phyloP scores from a whole-genome alignment of 2,329 filamentous ascomycete species.

The Aspergillus bombycis region DNA sequence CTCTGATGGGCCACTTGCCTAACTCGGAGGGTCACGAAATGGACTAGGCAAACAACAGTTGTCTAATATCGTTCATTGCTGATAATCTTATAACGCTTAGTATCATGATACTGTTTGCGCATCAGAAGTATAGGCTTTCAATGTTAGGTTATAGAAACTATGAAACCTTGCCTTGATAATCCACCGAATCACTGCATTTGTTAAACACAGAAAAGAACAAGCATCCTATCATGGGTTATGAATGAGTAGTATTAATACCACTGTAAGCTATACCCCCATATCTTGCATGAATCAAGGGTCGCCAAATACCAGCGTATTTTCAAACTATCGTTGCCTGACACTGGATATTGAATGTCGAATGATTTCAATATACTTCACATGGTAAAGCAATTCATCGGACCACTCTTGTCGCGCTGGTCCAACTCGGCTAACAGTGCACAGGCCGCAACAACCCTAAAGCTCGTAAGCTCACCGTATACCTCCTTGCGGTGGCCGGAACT shows the following conservation, averaged over 20 bases:
- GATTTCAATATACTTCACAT: background rate
- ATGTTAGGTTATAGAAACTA: too few relatives aligned
- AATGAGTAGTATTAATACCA: too few relatives aligned
- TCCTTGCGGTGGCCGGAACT: background rate
- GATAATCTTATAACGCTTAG: too few relatives aligned
- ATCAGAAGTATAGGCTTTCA: too few relatives aligned
- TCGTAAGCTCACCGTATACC: conserved; percentile 14
- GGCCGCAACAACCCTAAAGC: conserved; percentile 21
- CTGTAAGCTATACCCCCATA: background rate
- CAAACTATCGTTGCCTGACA: background rate
- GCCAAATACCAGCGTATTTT: background rate
- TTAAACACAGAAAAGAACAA: background rate
- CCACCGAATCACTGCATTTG: background rate
- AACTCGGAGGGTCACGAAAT: background rate
- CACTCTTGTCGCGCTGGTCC: conserved; percentile 1
- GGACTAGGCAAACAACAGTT: background rate
- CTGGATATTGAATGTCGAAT: background rate
- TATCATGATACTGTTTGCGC: too few relatives aligned
- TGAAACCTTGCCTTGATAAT: background rate
- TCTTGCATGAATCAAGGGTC: background rate
- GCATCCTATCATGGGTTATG: background rate
- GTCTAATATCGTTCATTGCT: background rate
- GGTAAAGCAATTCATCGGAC: background rate
- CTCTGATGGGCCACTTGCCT: background rate
- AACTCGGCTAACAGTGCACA: conserved; percentile 23